Percentiles rank a stretch among this genome's conserved stretches.
Conservation (phyloP, 306 rosid genomes). For the Amphicarpaea edgeworthii region DNA sequence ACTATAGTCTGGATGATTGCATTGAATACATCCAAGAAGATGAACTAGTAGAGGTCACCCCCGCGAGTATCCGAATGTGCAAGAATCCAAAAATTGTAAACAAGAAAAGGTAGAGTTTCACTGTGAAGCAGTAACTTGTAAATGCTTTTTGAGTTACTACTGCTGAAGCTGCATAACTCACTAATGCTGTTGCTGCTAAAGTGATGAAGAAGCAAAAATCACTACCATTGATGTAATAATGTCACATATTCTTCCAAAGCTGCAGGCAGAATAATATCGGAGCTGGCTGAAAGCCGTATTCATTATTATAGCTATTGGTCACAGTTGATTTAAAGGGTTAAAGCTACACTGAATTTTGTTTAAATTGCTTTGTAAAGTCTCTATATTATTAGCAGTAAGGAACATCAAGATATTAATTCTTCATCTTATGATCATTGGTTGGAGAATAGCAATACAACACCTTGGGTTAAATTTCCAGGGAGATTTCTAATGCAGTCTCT, state of each 20-base stretch:
- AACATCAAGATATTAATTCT: constrained; percentile 32
- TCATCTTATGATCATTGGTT: constrained; percentile 35
- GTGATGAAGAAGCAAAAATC: constrained; percentile 4
- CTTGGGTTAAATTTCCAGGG: constrained; percentile 7
- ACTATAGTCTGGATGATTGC: constrained; percentile 93
- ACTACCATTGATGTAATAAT: constrained; percentile 18
- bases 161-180: constrained; percentile 41
- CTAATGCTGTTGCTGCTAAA: constrained; percentile 35
- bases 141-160: constrained; percentile 36
- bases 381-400: constrained; percentile 43
- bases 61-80: constrained; percentile 81
- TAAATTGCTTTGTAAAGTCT: constrained; percentile 41
- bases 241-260: constrained; percentile 35
- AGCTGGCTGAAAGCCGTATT: constrained; percentile 28
- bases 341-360: constrained; percentile 52
- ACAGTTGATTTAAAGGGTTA: constrained; percentile 43
- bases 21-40: constrained; percentile 99
- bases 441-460: constrained; percentile 37
- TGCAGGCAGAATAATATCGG: constrained; percentile 42
- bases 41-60: constrained; percentile 93
- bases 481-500: constrained; percentile 26
- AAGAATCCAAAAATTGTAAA: constrained; percentile 82
- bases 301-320: constrained; percentile 39
- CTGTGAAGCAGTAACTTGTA: constrained; percentile 46
- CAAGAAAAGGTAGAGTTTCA: constrained; percentile 69